Percentiles rank a stretch among this genome's conserved stretches.
Conservation (phyloP, 1,139 yeast species). For the Keqinozyma sinolaborantium region DNA sequence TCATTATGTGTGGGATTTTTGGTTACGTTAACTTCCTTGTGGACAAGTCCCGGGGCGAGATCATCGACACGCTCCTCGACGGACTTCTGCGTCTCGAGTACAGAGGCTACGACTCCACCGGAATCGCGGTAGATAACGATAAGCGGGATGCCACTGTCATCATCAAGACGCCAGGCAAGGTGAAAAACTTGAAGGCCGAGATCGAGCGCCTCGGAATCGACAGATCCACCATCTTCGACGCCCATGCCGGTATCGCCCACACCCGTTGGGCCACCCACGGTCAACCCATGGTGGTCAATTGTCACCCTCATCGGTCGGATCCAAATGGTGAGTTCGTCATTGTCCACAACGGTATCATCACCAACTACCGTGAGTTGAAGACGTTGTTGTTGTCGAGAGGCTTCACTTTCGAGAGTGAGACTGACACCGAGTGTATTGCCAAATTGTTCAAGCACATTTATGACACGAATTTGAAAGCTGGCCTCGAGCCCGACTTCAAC, state of each 20-base stretch:
- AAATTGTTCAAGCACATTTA: conserved; percentile 89
- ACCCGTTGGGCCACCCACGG: conserved; percentile 99
- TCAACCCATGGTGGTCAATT: conserved; percentile 77
- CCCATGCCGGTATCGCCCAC: conserved; percentile 96
- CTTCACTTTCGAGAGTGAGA: conserved; percentile 80
- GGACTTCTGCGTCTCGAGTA: conserved; percentile 94
- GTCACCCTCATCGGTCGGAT: conserved; percentile 97
- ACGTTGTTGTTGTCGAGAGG: conserved; percentile 81
- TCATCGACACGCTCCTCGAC: conserved; percentile 81
- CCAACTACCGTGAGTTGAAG: conserved; percentile 88
- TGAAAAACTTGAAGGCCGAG: conserved; percentile 70
- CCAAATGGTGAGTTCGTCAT: conserved; percentile 77
- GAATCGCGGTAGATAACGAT: conserved; percentile 93
- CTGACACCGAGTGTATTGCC: conserved; percentile 98
- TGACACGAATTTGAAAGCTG: conserved; percentile 64
- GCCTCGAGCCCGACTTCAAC: conserved; percentile 65
- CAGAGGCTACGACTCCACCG: conserved; percentile 98
- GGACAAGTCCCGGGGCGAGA: conserved; percentile 88
- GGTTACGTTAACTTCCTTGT: conserved; percentile 96
- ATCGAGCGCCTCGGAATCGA: conserved; percentile 55
- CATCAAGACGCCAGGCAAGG: conserved; percentile 90
- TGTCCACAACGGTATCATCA: conserved; percentile 97
- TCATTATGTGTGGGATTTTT: conserved; percentile 75
- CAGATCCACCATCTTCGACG: conserved; percentile 62
- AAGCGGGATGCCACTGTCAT: conserved; percentile 48